These are phyloP conservation scores for Apiospora malaysiana DNA, from an alignment of 2,329 filamentous ascomycete species.

Conservation along the genomic window DNA sequence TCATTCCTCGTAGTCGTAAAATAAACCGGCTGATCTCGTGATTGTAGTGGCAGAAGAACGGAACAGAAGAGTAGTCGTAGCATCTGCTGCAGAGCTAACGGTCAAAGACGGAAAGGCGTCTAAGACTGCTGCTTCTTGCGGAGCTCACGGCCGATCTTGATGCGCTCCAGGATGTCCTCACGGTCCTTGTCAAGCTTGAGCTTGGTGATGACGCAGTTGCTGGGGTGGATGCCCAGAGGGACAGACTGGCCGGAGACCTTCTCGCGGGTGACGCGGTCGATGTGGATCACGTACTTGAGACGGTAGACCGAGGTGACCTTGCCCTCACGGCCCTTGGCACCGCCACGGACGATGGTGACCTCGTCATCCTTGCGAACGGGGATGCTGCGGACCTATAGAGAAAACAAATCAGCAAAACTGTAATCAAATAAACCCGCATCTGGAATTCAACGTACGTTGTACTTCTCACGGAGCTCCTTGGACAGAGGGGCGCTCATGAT, in stretches of 20 bases:
- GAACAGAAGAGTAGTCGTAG: not conserved
- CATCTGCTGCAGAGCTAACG: not conserved
- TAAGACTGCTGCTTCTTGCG: conserved; percentile 72
- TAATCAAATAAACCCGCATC: not conserved
- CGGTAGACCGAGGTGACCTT: conserved; percentile 98
- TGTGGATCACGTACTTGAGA: conserved; percentile 96
- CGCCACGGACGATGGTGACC: conserved; percentile 88
- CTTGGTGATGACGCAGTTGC: conserved; percentile 98
- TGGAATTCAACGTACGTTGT: conserved; percentile 76
- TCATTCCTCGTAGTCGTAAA: conserved; percentile 21
- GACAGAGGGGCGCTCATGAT: conserved; percentile 97
- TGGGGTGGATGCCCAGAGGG: conserved; percentile 91
- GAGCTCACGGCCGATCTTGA: conserved; percentile 79
- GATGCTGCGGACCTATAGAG: conserved; percentile 83
- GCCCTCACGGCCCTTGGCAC: conserved; percentile 97
- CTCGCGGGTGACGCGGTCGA: conserved; percentile 95
- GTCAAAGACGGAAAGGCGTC: conserved; percentile 28
- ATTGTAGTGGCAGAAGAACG: not conserved
- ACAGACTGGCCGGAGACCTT: conserved; percentile 98
- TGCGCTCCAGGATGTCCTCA: conserved; percentile 86
- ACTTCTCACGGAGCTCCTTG: conserved; percentile 98
- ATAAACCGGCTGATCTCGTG: conserved; percentile 1
- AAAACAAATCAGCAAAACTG: not conserved
- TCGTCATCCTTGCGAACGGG: conserved; percentile 98
- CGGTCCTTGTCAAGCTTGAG: conserved; percentile 98